Evolutionary conservation across 2,329 filamentous ascomycete genomes (phyloP), one percentile per base, ranked within the genome.

Genomic region (Curvularia spicifera): DNA sequence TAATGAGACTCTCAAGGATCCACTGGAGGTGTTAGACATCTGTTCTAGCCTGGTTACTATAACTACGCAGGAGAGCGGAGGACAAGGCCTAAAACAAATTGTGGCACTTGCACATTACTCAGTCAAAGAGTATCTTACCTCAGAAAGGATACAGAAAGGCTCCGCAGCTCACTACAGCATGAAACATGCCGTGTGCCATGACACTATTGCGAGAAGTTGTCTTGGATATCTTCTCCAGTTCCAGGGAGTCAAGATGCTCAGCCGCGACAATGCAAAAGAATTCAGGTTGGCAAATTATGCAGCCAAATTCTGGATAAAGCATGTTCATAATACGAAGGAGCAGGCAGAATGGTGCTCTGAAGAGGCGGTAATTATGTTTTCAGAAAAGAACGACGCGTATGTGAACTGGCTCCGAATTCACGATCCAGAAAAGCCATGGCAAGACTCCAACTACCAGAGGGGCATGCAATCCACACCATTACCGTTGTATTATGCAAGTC

Each of bases 1-100:
- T 6, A 68, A 78, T 35, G 66, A 72, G 39, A 63, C 76, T n/a
- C 53, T 78, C 20, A 64, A 72, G 50, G 76, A 78, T 53, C 72
- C 74, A 1, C 46, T 65, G 22, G 73, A 75, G 33, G 67, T 59
- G 15, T 39, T 74, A 15, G 56, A 62, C 22, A 71, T 76, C 46
- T 77, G 72, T 51, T 70, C 70, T 0, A 76, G 71, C 60, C 63
- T 78, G 1, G 61, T 76, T 18, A 73, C 65, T 31, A 57, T 73
- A 1, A 52, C 56, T 18, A 60, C 60, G 35, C 47, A 33, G 10
- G 40, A 43, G 24, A 31, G 13, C 13, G 43, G 64, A 29, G 22
- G 9, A 5, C 3, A 51, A 18, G 31, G 33, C 15, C 54, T 28
- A 22, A 13, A 53, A 40, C 53, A 50, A 18, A 55, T 65, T 18